A percentile compares a stretch with the other conserved stretches of the same genome.
Conservation (phyloP, 2,329 filamentous ascomycete species). For the Claviceps arundinis region DNA sequence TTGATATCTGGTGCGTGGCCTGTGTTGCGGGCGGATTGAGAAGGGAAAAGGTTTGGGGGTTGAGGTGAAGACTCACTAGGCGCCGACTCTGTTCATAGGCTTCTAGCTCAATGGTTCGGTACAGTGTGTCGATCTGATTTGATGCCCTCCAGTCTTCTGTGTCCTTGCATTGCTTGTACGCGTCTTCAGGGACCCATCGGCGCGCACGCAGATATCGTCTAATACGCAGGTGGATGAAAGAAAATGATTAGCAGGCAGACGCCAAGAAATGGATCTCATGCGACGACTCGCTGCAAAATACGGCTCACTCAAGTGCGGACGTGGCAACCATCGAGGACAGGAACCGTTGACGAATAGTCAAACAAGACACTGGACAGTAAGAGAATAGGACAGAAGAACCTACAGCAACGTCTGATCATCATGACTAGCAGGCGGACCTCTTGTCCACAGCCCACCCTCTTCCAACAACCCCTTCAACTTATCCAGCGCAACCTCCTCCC, state of each 20-base stretch:
- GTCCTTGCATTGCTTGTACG: slow-evolving; percentile 71
- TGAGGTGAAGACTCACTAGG: slow-evolving; percentile 41
- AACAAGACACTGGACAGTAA: background rate
- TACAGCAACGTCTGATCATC: slow-evolving; percentile 63
- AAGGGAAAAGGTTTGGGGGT: background rate
- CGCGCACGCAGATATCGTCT: slow-evolving; percentile 80
- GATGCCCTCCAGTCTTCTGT: slow-evolving; percentile 78
- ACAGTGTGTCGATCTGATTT: slow-evolving; percentile 66
- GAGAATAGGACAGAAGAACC: slow-evolving; percentile 15
- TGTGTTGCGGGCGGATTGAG: too few species aligned
- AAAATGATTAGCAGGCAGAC: slow-evolving; percentile 1
- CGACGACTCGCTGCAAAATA: too few species aligned
- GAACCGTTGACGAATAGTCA: background rate
- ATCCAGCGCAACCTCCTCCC: slow-evolving; percentile 53
- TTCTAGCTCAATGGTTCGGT: slow-evolving; percentile 73
- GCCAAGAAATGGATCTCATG: too few species aligned
- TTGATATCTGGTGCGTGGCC: too few species aligned
- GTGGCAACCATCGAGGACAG: too few species aligned
- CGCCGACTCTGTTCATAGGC: slow-evolving; percentile 70
- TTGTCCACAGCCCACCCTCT: slow-evolving; percentile 51
- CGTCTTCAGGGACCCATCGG: slow-evolving; percentile 65
- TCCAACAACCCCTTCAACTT: slow-evolving; percentile 59
- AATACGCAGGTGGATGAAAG: slow-evolving; percentile 2
- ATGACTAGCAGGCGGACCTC: slow-evolving; percentile 46
- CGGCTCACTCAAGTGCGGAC: too few species aligned